Base-by-base conservation (phyloP, 2,329 filamentous ascomycete genomes). In the Tolypocladium nubicola region DNA sequence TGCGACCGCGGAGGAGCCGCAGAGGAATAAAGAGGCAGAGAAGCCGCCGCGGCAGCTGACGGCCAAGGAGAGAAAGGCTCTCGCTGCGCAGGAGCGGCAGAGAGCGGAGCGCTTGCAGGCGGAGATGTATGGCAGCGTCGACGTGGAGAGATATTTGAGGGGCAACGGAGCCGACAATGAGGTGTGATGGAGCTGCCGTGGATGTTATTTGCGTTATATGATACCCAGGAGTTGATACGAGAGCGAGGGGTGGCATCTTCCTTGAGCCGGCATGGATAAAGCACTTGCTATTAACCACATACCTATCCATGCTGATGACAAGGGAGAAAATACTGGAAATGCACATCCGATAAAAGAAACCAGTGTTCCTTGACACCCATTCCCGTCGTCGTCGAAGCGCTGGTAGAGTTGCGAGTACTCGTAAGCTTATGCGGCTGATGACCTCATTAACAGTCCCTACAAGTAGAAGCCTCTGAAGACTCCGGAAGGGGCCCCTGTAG, bases 111-210 rank as follows among this genome's bases (percentile, higher is more conserved):
- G 74, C 65, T 69, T 96, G 59, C 79, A 85, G 61, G 78, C 83
- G 63, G 79, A 89, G 73, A 87, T 96, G 61, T 93, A 89, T 71
- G 80, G 82, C 23, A 85, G 82, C 62, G 81, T 88, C n/a, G 87
- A 93, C 62, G 75, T 95, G 56, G 83, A 91, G 65, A 83, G 79
- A 66, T 94, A 95, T 68, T 71, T 95, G 21, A 81, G 85, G 52
- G 70, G 71, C 3, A 61, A 67, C 35, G 57, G 50, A 19, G 37
- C 50, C 9, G 54, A 54, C 37, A 40, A 41, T 30, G 54, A 41
- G 37, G 19, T 49, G 13, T 52, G 38, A 54, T 8, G 30, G 50
- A 37, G 55, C 3, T 11, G 39, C 4, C 26, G 33, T 10, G 26
- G 19, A 35, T 30, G 5, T 33, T 16, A 11, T 35, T 33, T n/a